Percentiles rank a stretch among this genome's conserved stretches.
Conservation (phyloP, 1,284 basidiomycete species). For the Marasmius sp. region DNA sequence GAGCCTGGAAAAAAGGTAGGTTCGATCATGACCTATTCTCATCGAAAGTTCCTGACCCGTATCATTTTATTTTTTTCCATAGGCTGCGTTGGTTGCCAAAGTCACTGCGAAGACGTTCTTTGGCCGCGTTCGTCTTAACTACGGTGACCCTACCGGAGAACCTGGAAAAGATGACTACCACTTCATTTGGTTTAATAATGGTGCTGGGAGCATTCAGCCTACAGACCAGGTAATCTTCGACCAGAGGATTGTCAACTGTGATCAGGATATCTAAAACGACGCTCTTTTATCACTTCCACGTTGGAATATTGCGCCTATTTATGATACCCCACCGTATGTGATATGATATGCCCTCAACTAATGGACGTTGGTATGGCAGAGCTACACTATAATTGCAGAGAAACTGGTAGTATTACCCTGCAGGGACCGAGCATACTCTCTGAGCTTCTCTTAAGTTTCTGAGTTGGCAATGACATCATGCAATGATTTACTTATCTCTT, state of each 20-base stretch:
- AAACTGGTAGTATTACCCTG: no score
- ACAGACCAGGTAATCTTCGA: neutral
- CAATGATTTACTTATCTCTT: no score
- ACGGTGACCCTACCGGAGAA: neutral
- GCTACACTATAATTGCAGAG: no score
- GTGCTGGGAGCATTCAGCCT: conserved; percentile 1
- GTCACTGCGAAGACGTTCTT: neutral
- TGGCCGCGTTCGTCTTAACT: neutral
- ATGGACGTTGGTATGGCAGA: no score
- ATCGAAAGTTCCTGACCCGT: neutral
- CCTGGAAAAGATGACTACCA: neutral
- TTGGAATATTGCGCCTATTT: no score
- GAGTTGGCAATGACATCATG: no score
- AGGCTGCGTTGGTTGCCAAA: conserved; percentile 4
- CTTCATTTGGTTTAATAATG: conserved; percentile 3
- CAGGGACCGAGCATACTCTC: no score
- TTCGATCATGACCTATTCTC: no score
- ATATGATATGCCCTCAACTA: no score
- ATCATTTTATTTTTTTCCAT: neutral
- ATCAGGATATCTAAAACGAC: neutral
- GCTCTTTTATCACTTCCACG: no score
- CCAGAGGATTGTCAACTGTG: neutral
- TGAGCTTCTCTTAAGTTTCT: no score
- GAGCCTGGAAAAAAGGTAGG: conserved; percentile 2
- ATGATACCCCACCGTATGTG: no score